Evolutionary conservation across 2,329 filamentous ascomycete species (phyloP).

Genomic region (Mycocentrospora acerina): DNA sequence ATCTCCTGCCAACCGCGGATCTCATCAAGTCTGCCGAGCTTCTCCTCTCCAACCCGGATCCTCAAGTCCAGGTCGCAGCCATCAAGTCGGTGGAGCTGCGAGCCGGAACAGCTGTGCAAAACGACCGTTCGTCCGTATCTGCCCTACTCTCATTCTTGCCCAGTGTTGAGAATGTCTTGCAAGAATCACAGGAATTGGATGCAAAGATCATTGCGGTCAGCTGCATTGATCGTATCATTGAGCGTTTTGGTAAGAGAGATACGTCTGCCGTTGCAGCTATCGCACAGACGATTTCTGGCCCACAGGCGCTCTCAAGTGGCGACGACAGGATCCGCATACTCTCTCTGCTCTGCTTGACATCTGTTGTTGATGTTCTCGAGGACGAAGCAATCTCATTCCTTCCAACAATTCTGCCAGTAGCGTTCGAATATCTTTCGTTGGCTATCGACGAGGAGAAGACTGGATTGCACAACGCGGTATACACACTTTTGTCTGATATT

Average conservation of each 20-base stretch:
- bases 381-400: constrained; percentile 84
- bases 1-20: constrained; percentile 80
- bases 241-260: constrained; percentile 94
- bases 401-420: constrained; percentile 71
- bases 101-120: constrained; percentile 70
- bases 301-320: constrained; percentile 71
- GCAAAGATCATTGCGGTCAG: constrained; percentile 84
- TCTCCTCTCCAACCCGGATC: constrained; percentile 73
- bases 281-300: constrained; percentile 73
- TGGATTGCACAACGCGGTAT: constrained; percentile 78
- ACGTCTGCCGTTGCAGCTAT: constrained; percentile 72
- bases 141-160: constrained; percentile 78
- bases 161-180: constrained; percentile 74
- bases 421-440: constrained; percentile 68
- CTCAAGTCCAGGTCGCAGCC: constrained; percentile 75
- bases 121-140: constrained; percentile 66
- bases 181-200: constrained; percentile 68
- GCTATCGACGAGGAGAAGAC: constrained; percentile 59
- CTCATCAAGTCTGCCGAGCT: constrained; percentile 87
- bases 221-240: constrained; percentile 88
- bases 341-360: constrained; percentile 85
- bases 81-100: constrained; percentile 71
- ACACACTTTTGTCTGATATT: constrained; percentile 75
- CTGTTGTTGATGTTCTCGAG: constrained; percentile 82
- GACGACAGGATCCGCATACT: constrained; percentile 75